These are phyloP conservation scores for Grifola frondosa DNA, from an alignment of 1,284 basidiomycete genomes.

Conservation along the genomic window DNA sequence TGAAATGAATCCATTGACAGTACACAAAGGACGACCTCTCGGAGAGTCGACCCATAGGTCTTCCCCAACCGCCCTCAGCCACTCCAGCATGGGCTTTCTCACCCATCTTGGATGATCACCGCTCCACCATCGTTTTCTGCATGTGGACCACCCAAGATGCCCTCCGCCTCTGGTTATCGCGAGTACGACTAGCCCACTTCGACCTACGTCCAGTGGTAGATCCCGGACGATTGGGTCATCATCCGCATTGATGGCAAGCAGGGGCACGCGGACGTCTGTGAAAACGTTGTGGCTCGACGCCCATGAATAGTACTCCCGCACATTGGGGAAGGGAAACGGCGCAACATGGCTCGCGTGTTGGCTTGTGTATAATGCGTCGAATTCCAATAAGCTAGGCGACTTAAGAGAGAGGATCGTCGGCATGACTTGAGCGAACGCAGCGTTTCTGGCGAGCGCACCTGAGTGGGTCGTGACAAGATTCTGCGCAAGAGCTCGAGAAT, in stretches of 20 bases:
- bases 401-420: conserved; percentile 47
- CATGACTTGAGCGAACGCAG: conserved; percentile 33
- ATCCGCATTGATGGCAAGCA: conserved; percentile 81
- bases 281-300: conserved; percentile 56
- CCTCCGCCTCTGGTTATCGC: conserved; percentile 80
- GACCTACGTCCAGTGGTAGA: conserved; percentile 56
- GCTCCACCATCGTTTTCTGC: no score
- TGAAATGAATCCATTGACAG: conserved; percentile 54
- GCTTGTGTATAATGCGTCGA: conserved; percentile 68
- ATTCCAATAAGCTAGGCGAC: conserved; percentile 55
- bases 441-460: conserved; percentile 3
- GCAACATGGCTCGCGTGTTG: conserved; percentile 79
- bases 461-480: conserved; percentile 8
- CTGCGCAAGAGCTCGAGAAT: conserved; percentile 8
- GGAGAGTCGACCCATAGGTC: conserved; percentile 41
- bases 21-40: conserved; percentile 34
- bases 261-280: conserved; percentile 59
- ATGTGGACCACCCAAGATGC: conserved; percentile 90
- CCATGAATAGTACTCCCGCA: conserved; percentile 83
- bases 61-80: conserved; percentile 62
- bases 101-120: no score
- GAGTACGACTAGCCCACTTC: conserved; percentile 66
- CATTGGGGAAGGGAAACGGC: conserved; percentile 71
- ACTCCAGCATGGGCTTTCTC: conserved; percentile 71
- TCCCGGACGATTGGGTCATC: conserved; percentile 87